These are phyloP conservation scores for Xylaria sp. DNA, from an alignment of 2,329 filamentous ascomycete species.

Conservation along the genomic window DNA sequence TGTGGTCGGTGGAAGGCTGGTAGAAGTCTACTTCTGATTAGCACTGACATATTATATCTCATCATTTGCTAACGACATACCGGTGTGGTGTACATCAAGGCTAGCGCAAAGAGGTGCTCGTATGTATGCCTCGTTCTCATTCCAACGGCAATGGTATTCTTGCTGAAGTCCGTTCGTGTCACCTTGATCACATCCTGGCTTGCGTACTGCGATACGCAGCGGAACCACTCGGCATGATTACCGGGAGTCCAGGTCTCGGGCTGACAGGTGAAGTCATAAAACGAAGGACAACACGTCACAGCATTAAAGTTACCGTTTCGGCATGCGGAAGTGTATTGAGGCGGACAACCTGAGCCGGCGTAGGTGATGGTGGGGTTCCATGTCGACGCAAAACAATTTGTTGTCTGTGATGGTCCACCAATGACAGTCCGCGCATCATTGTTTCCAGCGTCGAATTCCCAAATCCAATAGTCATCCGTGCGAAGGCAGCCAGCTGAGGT, in stretches of 20 bases:
- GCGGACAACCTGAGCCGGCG: constrained; percentile 39
- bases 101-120: constrained; percentile 38
- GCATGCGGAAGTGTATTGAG: constrained; percentile 42
- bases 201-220: constrained; percentile 34
- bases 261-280: constrained; percentile 34
- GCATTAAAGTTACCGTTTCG: constrained; percentile 20
- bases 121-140: constrained; percentile 8
- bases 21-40: constrained; percentile 25
- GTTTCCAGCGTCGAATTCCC: constrained; percentile 27
- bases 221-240: constrained; percentile 34
- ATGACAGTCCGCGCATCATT: constrained; percentile 40
- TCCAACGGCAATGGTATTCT: constrained; percentile 13
- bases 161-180: constrained; percentile 32
- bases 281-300: constrained; percentile 44
- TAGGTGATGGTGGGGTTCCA: constrained; percentile 38
- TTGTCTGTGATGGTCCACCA: constrained; percentile 43
- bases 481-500: constrained; percentile 37
- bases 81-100: constrained; percentile 39
- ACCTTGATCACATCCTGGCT: constrained; percentile 14
- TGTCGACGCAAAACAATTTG: constrained; percentile 39
- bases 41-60: background rate
- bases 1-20: constrained; percentile 9
- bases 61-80: constrained; percentile 23
- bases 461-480: constrained; percentile 42
- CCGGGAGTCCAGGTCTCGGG: background rate